These are phyloP conservation scores for Stellera chamaejasme DNA, from an alignment of 345 rosid genomes.

Conservation along the genomic window DNA sequence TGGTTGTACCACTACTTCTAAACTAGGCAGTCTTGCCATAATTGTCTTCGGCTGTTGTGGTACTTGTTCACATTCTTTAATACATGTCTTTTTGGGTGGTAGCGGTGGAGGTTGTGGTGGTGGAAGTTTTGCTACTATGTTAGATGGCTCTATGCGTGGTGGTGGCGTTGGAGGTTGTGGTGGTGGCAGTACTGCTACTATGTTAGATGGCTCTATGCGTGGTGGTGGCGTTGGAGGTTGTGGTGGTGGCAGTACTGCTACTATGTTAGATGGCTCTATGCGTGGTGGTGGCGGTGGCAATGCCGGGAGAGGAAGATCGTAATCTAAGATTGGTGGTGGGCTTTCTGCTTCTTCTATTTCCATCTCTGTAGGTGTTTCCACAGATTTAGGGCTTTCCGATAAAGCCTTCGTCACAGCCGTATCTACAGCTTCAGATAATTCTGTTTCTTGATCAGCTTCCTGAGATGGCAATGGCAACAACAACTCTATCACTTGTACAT, in stretches of 20 bases:
- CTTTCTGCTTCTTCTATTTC: background rate
- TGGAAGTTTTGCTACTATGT: conserved; percentile 11
- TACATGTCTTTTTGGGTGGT: background rate
- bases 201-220: conserved; percentile 8
- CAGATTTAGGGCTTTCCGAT: background rate
- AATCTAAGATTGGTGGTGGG: conserved; percentile 3
- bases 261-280: conserved; percentile 8
- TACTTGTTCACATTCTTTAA: conserved; percentile 4
- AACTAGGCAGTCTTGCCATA: conserved; percentile 18
- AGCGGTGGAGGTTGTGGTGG: conserved; percentile 23
- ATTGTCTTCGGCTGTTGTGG: conserved; percentile 6
- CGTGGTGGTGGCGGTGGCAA: conserved; percentile 17
- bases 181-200: background rate
- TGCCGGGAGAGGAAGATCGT: background rate
- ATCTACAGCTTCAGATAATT: conserved; percentile 9
- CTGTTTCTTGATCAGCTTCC: conserved; percentile 1
- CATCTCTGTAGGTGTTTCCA: background rate
- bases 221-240: conserved; percentile 18
- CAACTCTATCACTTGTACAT: conserved; percentile 3
- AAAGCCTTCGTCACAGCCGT: conserved; percentile 10
- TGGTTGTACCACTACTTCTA: conserved; percentile 14
- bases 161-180: conserved; percentile 18
- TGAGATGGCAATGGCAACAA: conserved; percentile 4
- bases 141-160: conserved; percentile 5
- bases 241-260: background rate